phyloP scores from a whole-genome alignment of 495 filamentous ascomycete species.

The Platismatia glauca region DNA sequence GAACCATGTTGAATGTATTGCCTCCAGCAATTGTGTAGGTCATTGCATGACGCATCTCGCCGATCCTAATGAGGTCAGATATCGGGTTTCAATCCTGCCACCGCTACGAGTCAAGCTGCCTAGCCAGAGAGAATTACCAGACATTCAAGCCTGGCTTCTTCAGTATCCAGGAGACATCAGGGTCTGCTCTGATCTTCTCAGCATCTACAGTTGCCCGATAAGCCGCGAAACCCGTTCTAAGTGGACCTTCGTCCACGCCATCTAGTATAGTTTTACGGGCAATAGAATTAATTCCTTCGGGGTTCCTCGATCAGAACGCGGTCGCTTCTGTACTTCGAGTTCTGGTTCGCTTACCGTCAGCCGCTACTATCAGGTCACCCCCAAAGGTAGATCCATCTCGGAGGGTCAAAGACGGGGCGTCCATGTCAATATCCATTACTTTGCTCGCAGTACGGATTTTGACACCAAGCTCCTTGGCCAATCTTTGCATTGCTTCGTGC shows the following conservation, averaged over 20 bases:
- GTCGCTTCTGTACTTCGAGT: neutral
- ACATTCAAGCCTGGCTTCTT: neutral
- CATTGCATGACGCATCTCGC: conserved; percentile 24
- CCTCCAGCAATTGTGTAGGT: conserved; percentile 41
- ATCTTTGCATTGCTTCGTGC: neutral
- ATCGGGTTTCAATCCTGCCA: neutral
- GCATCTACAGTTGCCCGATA: neutral
- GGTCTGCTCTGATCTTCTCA: neutral
- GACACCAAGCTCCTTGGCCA: neutral
- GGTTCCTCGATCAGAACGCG: neutral
- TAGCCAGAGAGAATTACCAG: neutral
- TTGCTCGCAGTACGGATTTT: neutral
- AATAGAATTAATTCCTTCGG: neutral
- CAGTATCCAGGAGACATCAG: neutral
- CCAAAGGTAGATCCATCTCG: neutral
- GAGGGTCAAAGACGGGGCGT: neutral
- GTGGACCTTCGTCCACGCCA: neutral
- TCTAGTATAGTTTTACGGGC: neutral
- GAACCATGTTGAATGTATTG: conserved; percentile 42
- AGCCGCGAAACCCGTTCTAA: neutral
- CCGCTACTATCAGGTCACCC: neutral
- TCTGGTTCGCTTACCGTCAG: neutral
- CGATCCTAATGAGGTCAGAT: neutral
- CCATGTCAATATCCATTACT: neutral
- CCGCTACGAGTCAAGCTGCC: neutral